Evolutionary conservation across 768 basidiomycete genomes (phyloP).

Genomic region (Russula emetica): DNA sequence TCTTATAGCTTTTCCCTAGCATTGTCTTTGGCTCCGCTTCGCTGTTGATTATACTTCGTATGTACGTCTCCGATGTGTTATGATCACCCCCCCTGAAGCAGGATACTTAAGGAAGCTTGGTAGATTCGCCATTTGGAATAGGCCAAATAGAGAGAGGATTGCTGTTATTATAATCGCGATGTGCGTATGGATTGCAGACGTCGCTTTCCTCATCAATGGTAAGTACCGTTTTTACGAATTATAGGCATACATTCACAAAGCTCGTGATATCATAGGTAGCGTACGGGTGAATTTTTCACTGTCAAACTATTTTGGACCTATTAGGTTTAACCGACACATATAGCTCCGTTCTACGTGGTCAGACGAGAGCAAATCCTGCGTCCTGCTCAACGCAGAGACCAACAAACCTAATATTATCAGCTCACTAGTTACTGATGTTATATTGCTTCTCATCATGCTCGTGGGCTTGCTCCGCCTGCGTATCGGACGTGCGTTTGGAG

Average conservation of each 20-base stretch:
- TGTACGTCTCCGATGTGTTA: background rate
- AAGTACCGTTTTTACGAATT: background rate
- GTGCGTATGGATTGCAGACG: background rate
- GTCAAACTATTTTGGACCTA: background rate
- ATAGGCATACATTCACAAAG: too few species aligned
- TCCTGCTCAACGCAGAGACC: background rate
- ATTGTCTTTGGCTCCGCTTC: background rate
- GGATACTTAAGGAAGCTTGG: background rate
- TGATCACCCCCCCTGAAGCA: background rate
- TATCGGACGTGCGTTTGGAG: background rate
- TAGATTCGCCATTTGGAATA: constrained; percentile 15
- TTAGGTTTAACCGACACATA: background rate
- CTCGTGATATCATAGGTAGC: background rate
- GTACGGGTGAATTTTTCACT: background rate
- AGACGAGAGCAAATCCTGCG: background rate
- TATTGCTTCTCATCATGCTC: background rate
- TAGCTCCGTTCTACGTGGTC: background rate
- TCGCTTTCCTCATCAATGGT: background rate
- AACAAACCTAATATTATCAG: background rate
- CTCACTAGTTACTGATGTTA: background rate
- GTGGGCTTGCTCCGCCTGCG: background rate
- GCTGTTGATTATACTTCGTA: constrained; percentile 5
- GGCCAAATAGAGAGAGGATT: background rate
- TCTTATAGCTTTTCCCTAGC: background rate
- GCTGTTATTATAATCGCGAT: background rate